Evolutionary conservation across 495 filamentous ascomycete genomes (phyloP), one percentile per base, ranked within the genome.

Genomic region (Hamigera avellanea): DNA sequence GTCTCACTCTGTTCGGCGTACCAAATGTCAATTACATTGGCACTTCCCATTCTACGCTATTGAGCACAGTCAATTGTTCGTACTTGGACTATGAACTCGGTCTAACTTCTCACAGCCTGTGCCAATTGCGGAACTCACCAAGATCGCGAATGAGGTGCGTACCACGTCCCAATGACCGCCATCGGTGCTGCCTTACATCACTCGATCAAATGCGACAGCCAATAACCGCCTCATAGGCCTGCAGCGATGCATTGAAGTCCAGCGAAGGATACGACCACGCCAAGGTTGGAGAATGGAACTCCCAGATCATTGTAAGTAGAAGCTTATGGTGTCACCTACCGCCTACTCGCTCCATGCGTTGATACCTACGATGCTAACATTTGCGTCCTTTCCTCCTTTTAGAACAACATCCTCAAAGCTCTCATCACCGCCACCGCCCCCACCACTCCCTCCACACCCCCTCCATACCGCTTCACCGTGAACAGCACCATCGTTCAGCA

Each of bases 401-500:
- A 94, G 86, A 91, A 86, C 67, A 72, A 73, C 27, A 82, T 93
- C 65, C 82, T 98, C 39, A 78, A 83, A 53, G 70, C 78, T 33
- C 68, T 96, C 38, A 86, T 95, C 57, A 70, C 80, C 39, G 88
- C 93, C 48, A 81, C 86, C 28, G 74, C 76, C 10, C 80, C 79
- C 30, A 48, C 56, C 38, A 49, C 61, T 36, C 31, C 69, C 66
- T 39, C 54, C 17, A 57, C 72, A 15, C 46, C 57, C 1, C 56
- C 72, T 6, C 58, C 61, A 12, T 93, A 79, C 70, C 95, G 95
- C 59, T 98, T 84, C 61, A 80, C 83, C 41, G 85, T 94, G 56
- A 95, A 93, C 71, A 93, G 84, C 70, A 96, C 87, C 45, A 95
- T 96, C 54, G 91, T 98, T 41, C 91, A 98, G 58, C 89, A 98